phyloP scores from a whole-genome alignment of 345 rosid genomes.

The Gossypium raimondii region DNA sequence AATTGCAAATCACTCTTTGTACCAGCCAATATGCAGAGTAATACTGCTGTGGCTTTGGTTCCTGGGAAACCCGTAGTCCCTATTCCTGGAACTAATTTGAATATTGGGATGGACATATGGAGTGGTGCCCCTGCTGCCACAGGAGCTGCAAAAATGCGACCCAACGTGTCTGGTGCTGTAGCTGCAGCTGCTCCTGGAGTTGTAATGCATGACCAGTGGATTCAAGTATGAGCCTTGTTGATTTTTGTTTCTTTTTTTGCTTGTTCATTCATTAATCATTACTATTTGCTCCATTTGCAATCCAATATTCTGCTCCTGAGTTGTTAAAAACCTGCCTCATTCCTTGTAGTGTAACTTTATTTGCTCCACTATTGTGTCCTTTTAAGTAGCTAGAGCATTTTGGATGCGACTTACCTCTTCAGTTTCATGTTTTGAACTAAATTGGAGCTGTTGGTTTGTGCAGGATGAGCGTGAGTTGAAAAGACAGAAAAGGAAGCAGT shows the following conservation, averaged over 20 bases:
- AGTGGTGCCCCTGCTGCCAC: slow-evolving; percentile 51
- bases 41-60: slow-evolving; percentile 43
- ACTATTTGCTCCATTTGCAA: neutral
- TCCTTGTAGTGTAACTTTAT: neutral
- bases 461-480: slow-evolving; percentile 94
- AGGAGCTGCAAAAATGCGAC: slow-evolving; percentile 58
- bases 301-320: neutral
- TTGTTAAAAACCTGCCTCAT: neutral
- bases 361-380: neutral
- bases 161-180: slow-evolving; percentile 38
- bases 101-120: slow-evolving; percentile 95
- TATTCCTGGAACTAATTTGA: slow-evolving; percentile 65
- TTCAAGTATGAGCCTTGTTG: slow-evolving; percentile 41
- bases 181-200: slow-evolving; percentile 21
- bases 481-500: slow-evolving; percentile 92
- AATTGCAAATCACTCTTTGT: slow-evolving; percentile 17
- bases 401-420: neutral
- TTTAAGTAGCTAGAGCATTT: neutral
- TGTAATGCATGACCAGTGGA: slow-evolving; percentile 53
- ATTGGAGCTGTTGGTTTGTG: slow-evolving; percentile 11
- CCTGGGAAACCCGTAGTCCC: slow-evolving; percentile 61
- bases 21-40: slow-evolving; percentile 62
- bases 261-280: neutral
- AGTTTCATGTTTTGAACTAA: neutral
- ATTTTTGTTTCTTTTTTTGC: neutral